phyloP scores from a whole-genome alignment of 2,329 filamentous ascomycete species.

The Cytospora chrysosperma region DNA sequence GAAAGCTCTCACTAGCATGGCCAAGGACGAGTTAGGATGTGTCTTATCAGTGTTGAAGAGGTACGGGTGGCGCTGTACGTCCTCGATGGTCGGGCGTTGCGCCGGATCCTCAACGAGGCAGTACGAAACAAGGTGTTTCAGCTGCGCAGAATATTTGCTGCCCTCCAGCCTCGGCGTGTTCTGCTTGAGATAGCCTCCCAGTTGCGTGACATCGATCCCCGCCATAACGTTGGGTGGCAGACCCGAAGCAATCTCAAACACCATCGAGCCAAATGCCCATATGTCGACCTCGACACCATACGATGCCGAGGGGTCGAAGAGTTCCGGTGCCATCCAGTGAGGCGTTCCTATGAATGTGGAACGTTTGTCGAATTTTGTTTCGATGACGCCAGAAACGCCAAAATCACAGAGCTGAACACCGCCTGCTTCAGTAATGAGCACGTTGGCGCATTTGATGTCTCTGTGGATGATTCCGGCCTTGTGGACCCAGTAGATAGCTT shows the following conservation, averaged over 20 bases:
- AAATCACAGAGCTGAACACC: constrained; percentile 82
- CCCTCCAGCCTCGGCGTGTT: constrained; percentile 69
- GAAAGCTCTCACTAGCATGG: constrained; percentile 68
- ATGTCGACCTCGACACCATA: constrained; percentile 76
- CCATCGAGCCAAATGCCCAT: constrained; percentile 81
- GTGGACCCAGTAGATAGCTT: constrained; percentile 67
- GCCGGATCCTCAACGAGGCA: constrained; percentile 69
- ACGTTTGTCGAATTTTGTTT: constrained; percentile 72
- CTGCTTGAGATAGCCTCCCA: constrained; percentile 57
- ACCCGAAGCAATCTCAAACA: constrained; percentile 79
- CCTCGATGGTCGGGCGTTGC: constrained; percentile 66
- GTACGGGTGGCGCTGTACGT: constrained; percentile 69
- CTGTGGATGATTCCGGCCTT: constrained; percentile 68
- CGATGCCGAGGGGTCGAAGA: constrained; percentile 63
- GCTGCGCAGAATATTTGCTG: constrained; percentile 65
- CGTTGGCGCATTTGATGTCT: constrained; percentile 75
- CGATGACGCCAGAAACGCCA: constrained; percentile 76
- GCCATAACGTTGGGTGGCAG: constrained; percentile 67
- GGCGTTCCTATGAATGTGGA: constrained; percentile 80
- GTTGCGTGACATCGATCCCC: constrained; percentile 50
- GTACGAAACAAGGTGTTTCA: constrained; percentile 70
- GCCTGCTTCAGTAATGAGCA: constrained; percentile 74
- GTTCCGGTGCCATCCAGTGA: constrained; percentile 84
- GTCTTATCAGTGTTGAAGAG: constrained; percentile 60
- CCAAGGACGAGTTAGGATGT: constrained; percentile 64